phyloP scores from a whole-genome alignment of 2,329 filamentous ascomycete species.

The Chaetoscypha palmicola region DNA sequence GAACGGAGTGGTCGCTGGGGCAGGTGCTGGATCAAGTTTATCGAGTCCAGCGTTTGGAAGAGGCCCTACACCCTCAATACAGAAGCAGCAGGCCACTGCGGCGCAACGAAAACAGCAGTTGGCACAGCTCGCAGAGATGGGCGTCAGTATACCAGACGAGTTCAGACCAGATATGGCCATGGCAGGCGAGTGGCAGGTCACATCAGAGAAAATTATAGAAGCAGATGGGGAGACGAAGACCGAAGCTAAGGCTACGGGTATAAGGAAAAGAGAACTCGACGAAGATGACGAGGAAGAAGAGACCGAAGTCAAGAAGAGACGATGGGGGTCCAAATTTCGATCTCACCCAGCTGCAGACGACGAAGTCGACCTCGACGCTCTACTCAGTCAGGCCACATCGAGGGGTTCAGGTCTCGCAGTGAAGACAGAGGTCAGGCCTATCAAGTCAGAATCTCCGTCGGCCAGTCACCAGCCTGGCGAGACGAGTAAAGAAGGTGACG shows the following conservation, averaged over 20 bases:
- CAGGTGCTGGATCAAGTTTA: constrained; percentile 19
- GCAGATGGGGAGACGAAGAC: constrained; percentile 39
- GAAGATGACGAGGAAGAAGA: constrained; percentile 55
- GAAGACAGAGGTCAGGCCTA: constrained; percentile 17
- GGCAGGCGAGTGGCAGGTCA: constrained; percentile 79
- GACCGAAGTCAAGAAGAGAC: constrained; percentile 51
- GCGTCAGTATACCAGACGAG: constrained; percentile 74
- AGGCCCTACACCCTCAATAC: constrained; percentile 25
- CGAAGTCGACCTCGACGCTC: constrained; percentile 35
- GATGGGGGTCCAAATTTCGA: constrained; percentile 31
- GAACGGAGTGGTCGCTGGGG: constrained; percentile 62
- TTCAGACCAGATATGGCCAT: constrained; percentile 77
- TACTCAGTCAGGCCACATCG: constrained; percentile 25
- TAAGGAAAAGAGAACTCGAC: constrained; percentile 55
- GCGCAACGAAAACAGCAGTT: constrained; percentile 76
- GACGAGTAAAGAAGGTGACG: not conserved
- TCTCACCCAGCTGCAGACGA: constrained; percentile 29
- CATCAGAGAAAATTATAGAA: constrained; percentile 32
- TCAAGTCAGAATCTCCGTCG: constrained; percentile 18
- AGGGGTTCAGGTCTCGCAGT: constrained; percentile 23
- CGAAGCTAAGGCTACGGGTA: constrained; percentile 42
- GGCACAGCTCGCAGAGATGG: constrained; percentile 80
- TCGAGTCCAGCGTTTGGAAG: constrained; percentile 22
- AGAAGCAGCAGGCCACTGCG: constrained; percentile 34
- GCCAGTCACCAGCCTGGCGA: constrained; percentile 13